Base-by-base conservation (phyloP, 106 monocot genomes). In the Posidonia australis region DNA sequence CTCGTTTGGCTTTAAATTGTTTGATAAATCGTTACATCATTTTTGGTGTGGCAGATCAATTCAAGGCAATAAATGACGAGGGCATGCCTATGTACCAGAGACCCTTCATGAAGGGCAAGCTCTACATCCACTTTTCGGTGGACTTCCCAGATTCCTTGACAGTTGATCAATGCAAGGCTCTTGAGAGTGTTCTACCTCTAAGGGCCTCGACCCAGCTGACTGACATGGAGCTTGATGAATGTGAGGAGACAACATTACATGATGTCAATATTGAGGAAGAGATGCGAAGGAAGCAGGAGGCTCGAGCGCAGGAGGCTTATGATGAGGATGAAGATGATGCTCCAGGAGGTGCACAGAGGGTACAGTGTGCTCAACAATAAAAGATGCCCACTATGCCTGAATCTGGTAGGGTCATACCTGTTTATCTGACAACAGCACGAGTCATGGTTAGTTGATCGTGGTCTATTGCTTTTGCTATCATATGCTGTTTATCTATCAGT, bases 51-150 rank as follows among this genome's bases (percentile, higher is more conserved):
- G 16, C 81, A 91, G 92, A 87, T 76, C 78, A 77, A 74, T 92
- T 87, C 72, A 92, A 92, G 82, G 92, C 87, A 5, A 92, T 92
- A 30, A 84, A 92, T 17, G 92, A 92, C 44, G 92, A 92, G 75
- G 92, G 92, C 1, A 92, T 92, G 92, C 84, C 87, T 4, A 76
- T 92, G 69, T 82, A 92, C 60, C 81, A 84, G 75, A 76, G 86
- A 48, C 87, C 92, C 0, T 87, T 92, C 84, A 92, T 92, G 92
- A 84, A 76, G 70, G 88, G 92, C 3, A 92, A 84, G 70, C 79
- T 92, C 0, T 92, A 92, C 87, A 84, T 92, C 62, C 92, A 92
- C 78, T 92, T 92, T 77, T 82, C 79, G 0, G 87, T 92, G 12
- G 92, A 92, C 1, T 92, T 92, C 78, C 92, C 92, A 0, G 92